Conservation (phyloP, 2,329 filamentous ascomycete genomes). For the Fusarium foetens region DNA sequence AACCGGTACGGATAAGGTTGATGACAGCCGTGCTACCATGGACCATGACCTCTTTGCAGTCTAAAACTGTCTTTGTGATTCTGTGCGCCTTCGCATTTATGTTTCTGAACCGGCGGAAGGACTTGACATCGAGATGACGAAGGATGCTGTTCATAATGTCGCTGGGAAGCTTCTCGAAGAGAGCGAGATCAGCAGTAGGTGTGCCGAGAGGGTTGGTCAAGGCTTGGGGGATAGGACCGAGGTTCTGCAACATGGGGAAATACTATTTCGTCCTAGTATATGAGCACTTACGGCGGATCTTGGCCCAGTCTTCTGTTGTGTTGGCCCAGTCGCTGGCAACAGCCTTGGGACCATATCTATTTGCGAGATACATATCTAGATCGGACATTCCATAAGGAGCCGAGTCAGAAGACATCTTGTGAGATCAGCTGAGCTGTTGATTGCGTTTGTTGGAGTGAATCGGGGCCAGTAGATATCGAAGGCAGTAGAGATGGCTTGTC, state of each 20-base stretch:
- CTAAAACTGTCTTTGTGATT: accelerated
- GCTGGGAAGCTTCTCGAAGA: accelerated
- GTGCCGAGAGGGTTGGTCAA: accelerated
- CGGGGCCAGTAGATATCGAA: no score
- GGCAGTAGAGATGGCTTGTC: background rate
- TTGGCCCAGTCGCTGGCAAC: accelerated
- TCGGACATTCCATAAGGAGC: background rate
- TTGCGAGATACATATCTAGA: background rate
- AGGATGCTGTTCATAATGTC: background rate
- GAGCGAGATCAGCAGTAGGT: accelerated
- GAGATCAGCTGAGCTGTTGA: background rate
- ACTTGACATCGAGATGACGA: accelerated
- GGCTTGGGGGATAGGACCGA: accelerated
- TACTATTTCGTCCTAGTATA: background rate
- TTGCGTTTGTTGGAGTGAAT: no score
- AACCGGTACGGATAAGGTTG: accelerated
- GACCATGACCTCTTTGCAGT: background rate
- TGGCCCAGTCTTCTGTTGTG: accelerated
- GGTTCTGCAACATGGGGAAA: background rate
- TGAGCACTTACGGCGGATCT: accelerated
- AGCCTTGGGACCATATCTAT: accelerated
- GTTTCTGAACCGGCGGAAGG: background rate
- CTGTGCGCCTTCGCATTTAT: accelerated
- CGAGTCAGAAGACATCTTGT: background rate
- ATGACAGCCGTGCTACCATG: accelerated